A percentile compares a stretch with the other conserved stretches of the same genome.
Conservation (phyloP, 208 protist species). For the Sergeia podlipaevii region DNA sequence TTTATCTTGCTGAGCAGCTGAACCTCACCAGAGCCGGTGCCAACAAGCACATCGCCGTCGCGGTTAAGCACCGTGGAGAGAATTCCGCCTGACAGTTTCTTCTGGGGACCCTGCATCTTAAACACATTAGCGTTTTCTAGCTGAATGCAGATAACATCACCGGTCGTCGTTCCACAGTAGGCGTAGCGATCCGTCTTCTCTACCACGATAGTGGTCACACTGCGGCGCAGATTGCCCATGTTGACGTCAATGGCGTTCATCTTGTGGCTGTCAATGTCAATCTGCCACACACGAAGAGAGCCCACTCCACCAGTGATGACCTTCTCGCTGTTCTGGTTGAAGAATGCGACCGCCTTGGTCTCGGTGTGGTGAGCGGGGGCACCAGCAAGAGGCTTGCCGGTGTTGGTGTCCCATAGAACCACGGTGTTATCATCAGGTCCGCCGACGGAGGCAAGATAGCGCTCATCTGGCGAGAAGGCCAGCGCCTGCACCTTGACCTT, state of each 20-base stretch:
- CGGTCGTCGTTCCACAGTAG: slow-evolving; percentile 91
- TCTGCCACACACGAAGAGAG: slow-evolving; percentile 90
- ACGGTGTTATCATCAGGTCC: slow-evolving; percentile 95
- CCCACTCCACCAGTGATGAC: slow-evolving; percentile 89
- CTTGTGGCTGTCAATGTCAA: slow-evolving; percentile 88
- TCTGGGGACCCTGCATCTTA: slow-evolving; percentile 90
- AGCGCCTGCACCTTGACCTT: slow-evolving; percentile 94
- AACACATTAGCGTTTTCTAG: slow-evolving; percentile 79
- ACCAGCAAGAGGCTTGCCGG: slow-evolving; percentile 88
- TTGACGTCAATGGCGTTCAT: slow-evolving; percentile 88
- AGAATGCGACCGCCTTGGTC: slow-evolving; percentile 80
- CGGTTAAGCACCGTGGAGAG: slow-evolving; percentile 60
- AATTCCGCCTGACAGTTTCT: slow-evolving; percentile 86
- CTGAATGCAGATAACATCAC: slow-evolving; percentile 91
- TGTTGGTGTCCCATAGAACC: slow-evolving; percentile 93
- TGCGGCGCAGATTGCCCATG: slow-evolving; percentile 86
- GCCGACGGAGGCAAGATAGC: slow-evolving; percentile 92
- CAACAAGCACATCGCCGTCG: slow-evolving; percentile 85
- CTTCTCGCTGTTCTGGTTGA: slow-evolving; percentile 74
- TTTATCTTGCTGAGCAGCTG: slow-evolving; percentile 87
- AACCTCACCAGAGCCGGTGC: slow-evolving; percentile 87
- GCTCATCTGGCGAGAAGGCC: slow-evolving; percentile 92
- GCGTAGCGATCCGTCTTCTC: slow-evolving; percentile 85
- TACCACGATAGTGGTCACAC: slow-evolving; percentile 69
- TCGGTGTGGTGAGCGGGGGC: slow-evolving; percentile 76